phyloP scores from a whole-genome alignment of 2,329 filamentous ascomycete species.

The Trichoderma sp. region DNA sequence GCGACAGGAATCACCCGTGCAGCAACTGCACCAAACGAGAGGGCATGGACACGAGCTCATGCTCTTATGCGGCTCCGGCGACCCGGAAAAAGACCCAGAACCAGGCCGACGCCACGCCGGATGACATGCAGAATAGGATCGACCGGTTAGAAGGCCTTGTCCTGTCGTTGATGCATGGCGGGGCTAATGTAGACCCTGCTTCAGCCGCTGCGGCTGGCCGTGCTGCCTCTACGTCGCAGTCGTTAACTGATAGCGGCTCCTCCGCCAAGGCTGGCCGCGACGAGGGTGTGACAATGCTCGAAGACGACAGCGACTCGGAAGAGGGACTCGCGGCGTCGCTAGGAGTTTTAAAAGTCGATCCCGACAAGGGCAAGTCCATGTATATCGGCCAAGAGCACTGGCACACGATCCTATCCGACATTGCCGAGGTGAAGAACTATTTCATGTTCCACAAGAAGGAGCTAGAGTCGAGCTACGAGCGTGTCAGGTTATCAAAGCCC shows the following conservation, averaged over 20 bases:
- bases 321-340: slow-evolving; percentile 67
- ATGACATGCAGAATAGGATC: slow-evolving; percentile 98
- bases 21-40: slow-evolving; percentile 93
- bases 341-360: slow-evolving; percentile 78
- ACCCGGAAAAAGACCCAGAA: slow-evolving; percentile 71
- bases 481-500: slow-evolving; percentile 67
- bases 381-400: slow-evolving; percentile 83
- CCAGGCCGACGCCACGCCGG: slow-evolving; percentile 62
- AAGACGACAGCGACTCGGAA: slow-evolving; percentile 67
- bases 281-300: slow-evolving; percentile 52
- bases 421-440: slow-evolving; percentile 90
- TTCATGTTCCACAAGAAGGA: slow-evolving; percentile 85
- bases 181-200: slow-evolving; percentile 50
- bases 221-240: slow-evolving; percentile 36
- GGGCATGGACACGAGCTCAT: slow-evolving; percentile 74
- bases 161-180: slow-evolving; percentile 89
- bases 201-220: slow-evolving; percentile 33
- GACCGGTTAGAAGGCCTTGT: slow-evolving; percentile 91
- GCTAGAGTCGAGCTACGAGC: slow-evolving; percentile 75
- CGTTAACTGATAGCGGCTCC: slow-evolving; percentile 42
- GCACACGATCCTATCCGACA: slow-evolving; percentile 75
- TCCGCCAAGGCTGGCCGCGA: slow-evolving; percentile 52
- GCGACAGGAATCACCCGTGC: slow-evolving; percentile 85
- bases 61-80: slow-evolving; percentile 74
- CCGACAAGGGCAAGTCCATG: slow-evolving; percentile 72